These are phyloP conservation scores for Porcisia hertigi DNA, from an alignment of 208 protist species.

Conservation along the genomic window DNA sequence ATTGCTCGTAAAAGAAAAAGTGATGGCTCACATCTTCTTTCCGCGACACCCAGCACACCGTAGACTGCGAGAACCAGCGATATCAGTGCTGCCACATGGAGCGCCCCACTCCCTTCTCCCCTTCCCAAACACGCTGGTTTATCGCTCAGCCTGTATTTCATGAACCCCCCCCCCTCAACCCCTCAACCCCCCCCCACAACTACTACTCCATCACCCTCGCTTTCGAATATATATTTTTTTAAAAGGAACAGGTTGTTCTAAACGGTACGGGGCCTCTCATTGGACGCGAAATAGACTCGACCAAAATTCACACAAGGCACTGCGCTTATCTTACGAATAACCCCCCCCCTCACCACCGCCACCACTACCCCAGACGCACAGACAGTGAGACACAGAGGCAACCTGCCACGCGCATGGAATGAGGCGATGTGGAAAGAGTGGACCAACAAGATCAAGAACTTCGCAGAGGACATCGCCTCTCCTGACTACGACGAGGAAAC, in stretches of 20 bases:
- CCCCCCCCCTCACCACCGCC: background rate
- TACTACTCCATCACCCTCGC: background rate
- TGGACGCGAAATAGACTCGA: background rate
- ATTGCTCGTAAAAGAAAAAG: too few relatives aligned
- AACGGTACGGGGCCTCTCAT: too few relatives aligned
- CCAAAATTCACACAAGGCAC: background rate
- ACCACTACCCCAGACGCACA: background rate
- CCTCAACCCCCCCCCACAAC: background rate
- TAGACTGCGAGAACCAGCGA: too few relatives aligned
- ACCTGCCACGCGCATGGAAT: background rate
- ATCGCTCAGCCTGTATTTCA: background rate
- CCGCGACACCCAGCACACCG: too few relatives aligned
- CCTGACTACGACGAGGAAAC: conserved; percentile 59
- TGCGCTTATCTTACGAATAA: too few relatives aligned
- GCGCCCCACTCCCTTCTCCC: background rate
- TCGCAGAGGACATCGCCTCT: conserved; percentile 72
- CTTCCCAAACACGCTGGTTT: background rate
- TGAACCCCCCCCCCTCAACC: background rate
- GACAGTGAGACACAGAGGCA: background rate
- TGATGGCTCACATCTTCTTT: too few relatives aligned
- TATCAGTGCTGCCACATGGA: too few relatives aligned
- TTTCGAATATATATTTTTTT: background rate
- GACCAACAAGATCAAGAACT: conserved; percentile 70
- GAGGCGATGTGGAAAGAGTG: conserved; percentile 56
- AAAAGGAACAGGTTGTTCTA: too few relatives aligned